phyloP scores from a whole-genome alignment of 192 early-diverging fungal species.

The Podila horticola region DNA sequence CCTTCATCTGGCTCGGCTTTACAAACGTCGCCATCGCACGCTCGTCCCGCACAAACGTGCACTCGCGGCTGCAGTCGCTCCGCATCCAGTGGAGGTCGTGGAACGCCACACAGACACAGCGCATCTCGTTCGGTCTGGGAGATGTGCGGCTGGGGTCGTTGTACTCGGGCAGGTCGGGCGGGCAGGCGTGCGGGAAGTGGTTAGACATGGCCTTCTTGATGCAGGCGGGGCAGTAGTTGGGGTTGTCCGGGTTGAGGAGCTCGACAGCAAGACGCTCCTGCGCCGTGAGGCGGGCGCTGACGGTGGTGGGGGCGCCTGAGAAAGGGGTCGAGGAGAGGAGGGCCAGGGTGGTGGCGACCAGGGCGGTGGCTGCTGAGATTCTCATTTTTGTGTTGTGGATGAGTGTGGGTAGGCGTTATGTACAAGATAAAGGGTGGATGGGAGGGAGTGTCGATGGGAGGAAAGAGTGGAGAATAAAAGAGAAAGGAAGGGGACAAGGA shows the following conservation, averaged over 20 bases:
- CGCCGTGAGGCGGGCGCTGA: constrained; percentile 22
- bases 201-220: constrained; percentile 35
- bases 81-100: constrained; percentile 45
- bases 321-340: constrained; percentile 17
- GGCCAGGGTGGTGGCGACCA: constrained; percentile 24
- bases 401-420: not conserved
- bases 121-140: constrained; percentile 20
- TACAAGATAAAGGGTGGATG: not conserved
- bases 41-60: constrained; percentile 19
- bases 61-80: constrained; percentile 24
- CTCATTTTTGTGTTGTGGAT: constrained; percentile 9
- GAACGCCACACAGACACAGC: constrained; percentile 38
- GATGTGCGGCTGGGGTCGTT: constrained; percentile 7
- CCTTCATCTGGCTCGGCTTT: constrained; percentile 6
- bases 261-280: constrained; percentile 28
- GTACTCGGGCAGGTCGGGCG: constrained; percentile 12
- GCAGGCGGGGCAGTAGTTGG: constrained; percentile 45
- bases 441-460: not conserved
- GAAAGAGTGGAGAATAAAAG: not conserved
- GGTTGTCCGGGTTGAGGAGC: constrained; percentile 21
- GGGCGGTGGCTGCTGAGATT: constrained; percentile 1
- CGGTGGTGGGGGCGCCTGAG: not conserved
- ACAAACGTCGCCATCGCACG: constrained; percentile 27
- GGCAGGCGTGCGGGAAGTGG: constrained; percentile 47
- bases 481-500: not conserved